Evolutionary conservation across 2,329 filamentous ascomycete genomes (phyloP).

Genomic region (Apiospora pterosperma): DNA sequence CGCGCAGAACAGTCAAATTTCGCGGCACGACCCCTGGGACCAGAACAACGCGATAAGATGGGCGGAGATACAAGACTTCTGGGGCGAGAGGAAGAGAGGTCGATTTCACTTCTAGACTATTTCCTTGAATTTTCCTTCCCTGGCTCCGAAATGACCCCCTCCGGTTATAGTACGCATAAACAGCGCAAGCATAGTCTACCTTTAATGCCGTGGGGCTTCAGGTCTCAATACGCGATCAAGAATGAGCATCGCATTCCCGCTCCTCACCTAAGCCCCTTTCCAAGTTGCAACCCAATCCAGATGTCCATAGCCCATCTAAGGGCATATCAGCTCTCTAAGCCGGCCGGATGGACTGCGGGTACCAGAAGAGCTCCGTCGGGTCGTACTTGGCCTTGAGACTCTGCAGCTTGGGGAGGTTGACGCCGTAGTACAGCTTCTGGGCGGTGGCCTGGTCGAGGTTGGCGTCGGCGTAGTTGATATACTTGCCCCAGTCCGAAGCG

Average conservation of each 20-base stretch:
- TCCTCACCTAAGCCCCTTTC: not conserved
- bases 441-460: slow-evolving; percentile 42
- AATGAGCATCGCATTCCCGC: no score
- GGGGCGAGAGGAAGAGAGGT: not conserved
- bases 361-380: slow-evolving; percentile 38
- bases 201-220: no score
- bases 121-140: no score
- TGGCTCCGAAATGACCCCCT: no score
- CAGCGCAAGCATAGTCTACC: no score
- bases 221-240: no score
- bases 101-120: no score
- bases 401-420: slow-evolving; percentile 32
- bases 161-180: no score
- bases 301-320: not conserved
- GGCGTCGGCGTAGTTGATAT: slow-evolving; percentile 53
- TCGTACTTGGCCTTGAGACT: slow-evolving; percentile 38
- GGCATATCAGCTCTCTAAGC: not conserved
- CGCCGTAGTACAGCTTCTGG: slow-evolving; percentile 45
- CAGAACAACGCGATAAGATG: not conserved
- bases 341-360: slow-evolving; percentile 20
- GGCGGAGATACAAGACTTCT: not conserved
- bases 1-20: not conserved
- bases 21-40: not conserved
- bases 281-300: not conserved
- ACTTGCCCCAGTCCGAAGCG: slow-evolving; percentile 28